A percentile compares a stretch with the other conserved stretches of the same genome.
These are phyloP conservation scores for Chytriomyces confervae DNA, from an alignment of 192 early-diverging fungal species.

Conservation along the genomic window DNA sequence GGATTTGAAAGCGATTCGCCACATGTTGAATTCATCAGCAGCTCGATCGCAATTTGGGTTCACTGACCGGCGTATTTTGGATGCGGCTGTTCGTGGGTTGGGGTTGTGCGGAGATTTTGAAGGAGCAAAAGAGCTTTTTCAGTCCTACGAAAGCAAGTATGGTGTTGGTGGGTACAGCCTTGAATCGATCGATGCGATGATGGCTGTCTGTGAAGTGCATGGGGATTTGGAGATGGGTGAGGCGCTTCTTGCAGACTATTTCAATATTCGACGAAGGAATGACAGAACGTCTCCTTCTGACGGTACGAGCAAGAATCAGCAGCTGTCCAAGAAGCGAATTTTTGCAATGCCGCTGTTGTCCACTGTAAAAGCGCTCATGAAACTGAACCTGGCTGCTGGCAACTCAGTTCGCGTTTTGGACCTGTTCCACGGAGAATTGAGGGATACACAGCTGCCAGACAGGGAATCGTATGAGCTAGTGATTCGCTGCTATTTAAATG, in stretches of 20 bases:
- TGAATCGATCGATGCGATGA: conserved; percentile 20
- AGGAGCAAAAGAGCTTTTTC: neutral
- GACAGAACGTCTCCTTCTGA: neutral
- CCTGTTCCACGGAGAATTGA: neutral
- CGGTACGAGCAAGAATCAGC: neutral
- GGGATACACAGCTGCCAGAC: conserved; percentile 20
- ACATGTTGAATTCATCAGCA: neutral
- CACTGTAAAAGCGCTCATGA: conserved; percentile 29
- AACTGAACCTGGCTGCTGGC: conserved; percentile 12
- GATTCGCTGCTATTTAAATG: neutral
- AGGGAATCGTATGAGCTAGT: conserved; percentile 20
- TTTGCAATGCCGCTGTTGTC: conserved; percentile 21
- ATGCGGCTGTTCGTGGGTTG: conserved; percentile 32
- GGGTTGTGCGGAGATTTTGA: conserved; percentile 28
- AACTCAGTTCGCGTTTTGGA: conserved; percentile 19
- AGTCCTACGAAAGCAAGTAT: neutral
- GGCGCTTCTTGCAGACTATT: neutral
- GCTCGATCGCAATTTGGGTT: neutral
- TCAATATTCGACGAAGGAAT: neutral
- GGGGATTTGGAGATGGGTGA: conserved; percentile 8
- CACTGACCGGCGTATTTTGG: conserved; percentile 18
- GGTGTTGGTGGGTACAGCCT: conserved; percentile 18
- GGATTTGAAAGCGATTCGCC: conserved; percentile 2
- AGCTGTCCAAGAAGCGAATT: neutral
- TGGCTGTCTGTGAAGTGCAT: conserved; percentile 27